Conservation (phyloP, 768 basidiomycete genomes). For the Clitopilus passeckerianus region DNA sequence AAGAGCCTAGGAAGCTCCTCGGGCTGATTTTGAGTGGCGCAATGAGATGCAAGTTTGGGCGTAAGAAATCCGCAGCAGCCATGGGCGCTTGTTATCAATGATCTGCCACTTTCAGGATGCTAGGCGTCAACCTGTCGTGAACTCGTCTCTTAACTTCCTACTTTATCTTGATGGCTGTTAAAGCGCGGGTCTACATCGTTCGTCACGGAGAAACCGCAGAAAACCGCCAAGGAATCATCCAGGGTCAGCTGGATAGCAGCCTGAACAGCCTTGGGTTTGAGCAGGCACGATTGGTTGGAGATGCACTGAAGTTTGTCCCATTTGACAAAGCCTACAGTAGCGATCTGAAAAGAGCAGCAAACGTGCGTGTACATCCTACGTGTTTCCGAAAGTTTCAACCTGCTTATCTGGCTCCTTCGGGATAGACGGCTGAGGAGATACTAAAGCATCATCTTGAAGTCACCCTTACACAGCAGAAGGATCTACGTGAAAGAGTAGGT, state of each 20-base stretch:
- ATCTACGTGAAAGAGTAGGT: slow-evolving; percentile 63
- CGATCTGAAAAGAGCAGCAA: slow-evolving; percentile 63
- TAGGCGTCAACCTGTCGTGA: background rate
- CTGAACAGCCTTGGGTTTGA: slow-evolving; percentile 58
- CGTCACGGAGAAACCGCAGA: slow-evolving; percentile 79
- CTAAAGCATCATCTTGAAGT: slow-evolving; percentile 47
- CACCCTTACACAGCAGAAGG: slow-evolving; percentile 34
- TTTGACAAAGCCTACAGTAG: slow-evolving; percentile 67
- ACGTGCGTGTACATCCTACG: slow-evolving; percentile 38
- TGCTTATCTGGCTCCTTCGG: slow-evolving; percentile 1
- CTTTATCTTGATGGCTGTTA: slow-evolving; percentile 15
- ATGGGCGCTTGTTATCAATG: background rate
- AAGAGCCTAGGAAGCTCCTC: background rate
- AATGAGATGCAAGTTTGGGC: background rate
- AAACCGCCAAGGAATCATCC: slow-evolving; percentile 58
- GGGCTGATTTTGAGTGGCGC: background rate
- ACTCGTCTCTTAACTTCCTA: background rate
- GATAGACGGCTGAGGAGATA: slow-evolving; percentile 67
- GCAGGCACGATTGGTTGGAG: slow-evolving; percentile 55
- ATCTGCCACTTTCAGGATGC: background rate
- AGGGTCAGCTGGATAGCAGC: slow-evolving; percentile 70
- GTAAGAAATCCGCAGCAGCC: background rate
- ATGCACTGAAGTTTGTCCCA: slow-evolving; percentile 44
- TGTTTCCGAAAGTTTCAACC: background rate
- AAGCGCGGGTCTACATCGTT: slow-evolving; percentile 55